Evolutionary conservation across 2,329 filamentous ascomycete species (phyloP), one percentile per base, ranked within the genome.

Genomic region (Hymenoscyphus linearis): DNA sequence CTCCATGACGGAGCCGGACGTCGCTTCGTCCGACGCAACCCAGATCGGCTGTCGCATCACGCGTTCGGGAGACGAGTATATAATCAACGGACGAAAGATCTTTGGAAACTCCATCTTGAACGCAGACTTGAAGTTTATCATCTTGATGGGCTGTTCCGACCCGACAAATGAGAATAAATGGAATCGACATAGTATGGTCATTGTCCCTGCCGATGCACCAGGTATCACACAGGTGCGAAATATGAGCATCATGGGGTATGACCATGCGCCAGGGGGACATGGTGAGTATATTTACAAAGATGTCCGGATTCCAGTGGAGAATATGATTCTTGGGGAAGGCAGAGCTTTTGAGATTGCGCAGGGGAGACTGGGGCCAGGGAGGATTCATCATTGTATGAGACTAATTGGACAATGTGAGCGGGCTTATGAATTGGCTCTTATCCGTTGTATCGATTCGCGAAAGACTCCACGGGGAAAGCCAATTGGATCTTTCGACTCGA

Each of bases 1-100:
- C 72, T 76, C 77, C 62, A 80, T 80, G 78, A 80, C 78, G 3
- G 78, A 81, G 68, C 79, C 79, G 14, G 77, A 81, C 62, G 75
- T 79, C 54, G 79, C 79, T 57, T 77, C 76, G 26, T 79, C 77
- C 5, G 79, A 81, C 64, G 79, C 79, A 16, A 81, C 79, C 27
- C 77, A 81, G 67, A 79, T 81, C 65, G 66, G 64, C 47, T 68
- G 67, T 57, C 70, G 67, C 34, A 76, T 77, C 64, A 71, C 70
- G 13, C 72, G 74, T 34, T 66, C 69, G 52, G 72, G 69, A n/a
- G 67, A 75, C 61, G 71, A 74, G 26, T 74, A 76, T 61, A 72
- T 77, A 60, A 75, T 77, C 65, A 76, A 77, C 61, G 75, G 75
- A 2, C 71, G 75, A 50, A 77, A 77, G 65, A 70, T 76, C 4